These are phyloP conservation scores for Teratosphaeria nubilosa DNA, from an alignment of 2,329 filamentous ascomycete species.

Conservation along the genomic window DNA sequence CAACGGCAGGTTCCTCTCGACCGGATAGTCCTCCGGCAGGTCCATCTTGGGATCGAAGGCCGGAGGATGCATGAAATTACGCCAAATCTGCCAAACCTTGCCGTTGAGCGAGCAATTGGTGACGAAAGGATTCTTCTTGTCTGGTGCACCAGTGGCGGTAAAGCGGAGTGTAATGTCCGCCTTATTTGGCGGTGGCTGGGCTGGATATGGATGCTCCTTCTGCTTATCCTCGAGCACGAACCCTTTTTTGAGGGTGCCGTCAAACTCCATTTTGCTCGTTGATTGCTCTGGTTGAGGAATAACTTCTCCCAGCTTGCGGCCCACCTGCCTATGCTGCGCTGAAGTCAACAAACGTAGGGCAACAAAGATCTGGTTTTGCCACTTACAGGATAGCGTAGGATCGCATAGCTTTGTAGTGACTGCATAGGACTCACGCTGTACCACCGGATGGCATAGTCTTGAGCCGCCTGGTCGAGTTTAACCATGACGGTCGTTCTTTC, in stretches of 20 bases:
- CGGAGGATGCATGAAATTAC: not conserved
- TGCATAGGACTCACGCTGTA: not conserved
- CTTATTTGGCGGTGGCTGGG: not conserved
- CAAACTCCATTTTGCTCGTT: not conserved
- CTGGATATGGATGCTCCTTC: not conserved
- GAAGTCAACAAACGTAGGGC: not conserved
- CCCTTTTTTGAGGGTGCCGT: not conserved
- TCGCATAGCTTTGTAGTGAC: not conserved
- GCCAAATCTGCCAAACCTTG: not conserved
- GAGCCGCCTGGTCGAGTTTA: not conserved
- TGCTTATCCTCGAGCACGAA: not conserved
- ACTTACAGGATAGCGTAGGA: not conserved
- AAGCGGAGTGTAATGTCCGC: not conserved
- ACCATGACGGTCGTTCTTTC: not conserved
- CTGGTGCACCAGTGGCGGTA: not conserved
- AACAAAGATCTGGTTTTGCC: not conserved
- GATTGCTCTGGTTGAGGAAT: not conserved
- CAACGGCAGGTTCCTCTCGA: not conserved
- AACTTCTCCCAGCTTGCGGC: not conserved
- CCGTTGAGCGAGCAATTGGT: not conserved
- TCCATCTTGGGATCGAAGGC: not conserved
- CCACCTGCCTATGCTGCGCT: not conserved
- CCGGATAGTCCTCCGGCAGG: not conserved
- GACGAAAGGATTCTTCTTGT: not conserved
- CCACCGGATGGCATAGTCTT: not conserved